Conservation (phyloP, 441 rosid species). For the Capsella rubella region DNA sequence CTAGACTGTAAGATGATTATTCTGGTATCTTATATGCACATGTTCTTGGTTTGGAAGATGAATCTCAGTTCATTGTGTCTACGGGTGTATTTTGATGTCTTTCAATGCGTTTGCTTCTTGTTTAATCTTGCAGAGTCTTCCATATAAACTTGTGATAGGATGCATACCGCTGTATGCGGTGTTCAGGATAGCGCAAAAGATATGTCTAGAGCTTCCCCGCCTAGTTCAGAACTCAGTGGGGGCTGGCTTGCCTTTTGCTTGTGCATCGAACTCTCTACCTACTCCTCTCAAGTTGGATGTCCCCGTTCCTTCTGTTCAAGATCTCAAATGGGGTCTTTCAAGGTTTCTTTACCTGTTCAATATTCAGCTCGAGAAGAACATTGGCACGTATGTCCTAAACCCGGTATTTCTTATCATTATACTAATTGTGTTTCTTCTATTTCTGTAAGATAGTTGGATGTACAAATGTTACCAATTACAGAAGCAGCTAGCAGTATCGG, state of each 20-base stretch:
- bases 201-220: conserved; percentile 51
- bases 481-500: not conserved
- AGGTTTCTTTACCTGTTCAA: conserved; percentile 87
- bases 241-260: conserved; percentile 64
- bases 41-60: conserved; percentile 2
- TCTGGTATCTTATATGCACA: not conserved
- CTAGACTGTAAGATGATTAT: not conserved
- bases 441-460: conserved; percentile 2
- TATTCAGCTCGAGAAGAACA: conserved; percentile 88
- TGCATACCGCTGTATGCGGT: conserved; percentile 54
- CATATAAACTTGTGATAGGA: conserved; percentile 48
- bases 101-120: not conserved
- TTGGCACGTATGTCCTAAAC: conserved; percentile 75
- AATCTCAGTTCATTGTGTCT: not conserved
- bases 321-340: conserved; percentile 73
- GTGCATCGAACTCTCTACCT: conserved; percentile 83
- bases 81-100: not conserved
- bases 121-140: conserved; percentile 58
- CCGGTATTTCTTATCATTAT: conserved; percentile 5
- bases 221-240: conserved; percentile 51
- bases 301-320: conserved; percentile 74
- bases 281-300: conserved; percentile 78
- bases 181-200: conserved; percentile 53
- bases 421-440: not conserved
- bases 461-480: conserved; percentile 2